Evolutionary conservation across 768 basidiomycete species (phyloP), one percentile per base, ranked within the genome.

Genomic region (Suillus sp.): DNA sequence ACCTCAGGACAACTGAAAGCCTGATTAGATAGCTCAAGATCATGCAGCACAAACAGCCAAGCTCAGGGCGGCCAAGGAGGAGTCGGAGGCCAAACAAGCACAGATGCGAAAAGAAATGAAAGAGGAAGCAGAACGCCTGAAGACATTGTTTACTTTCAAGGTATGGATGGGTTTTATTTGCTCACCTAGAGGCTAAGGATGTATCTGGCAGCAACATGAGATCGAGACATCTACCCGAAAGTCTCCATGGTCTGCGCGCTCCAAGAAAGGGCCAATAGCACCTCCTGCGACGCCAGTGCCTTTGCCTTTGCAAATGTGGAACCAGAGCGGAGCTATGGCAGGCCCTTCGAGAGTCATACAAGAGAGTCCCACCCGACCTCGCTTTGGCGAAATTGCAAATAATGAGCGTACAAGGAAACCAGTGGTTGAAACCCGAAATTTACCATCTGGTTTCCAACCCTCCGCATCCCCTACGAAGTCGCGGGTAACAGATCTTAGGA

Each of bases 121-220:
- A 67, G 85, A 83, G 62, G 89, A 92, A 68, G 80, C 87, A 65
- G 91, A 92, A 71, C 83, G 87, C 13, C 69, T 91, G 61, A 87
- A 83, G 68, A 90, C 90, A 1, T 85, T 90, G 62, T 83, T 84
- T 50, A 78, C 81, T 27, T 92, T 93, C 79, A 89, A 84, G 76
- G 91, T 89, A 75, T 59, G 79, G 53, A 66, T 27, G 63, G 11
- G 14, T 8, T 20, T 13, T 62, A 13, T 62, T n/a, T 59, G 42
- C 67, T 22, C 27, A 60, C 27, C 58, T 35, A 54, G 59, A 34
- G 42, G 57, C 48, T 74, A 58, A 70, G 64, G 35, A 45, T 48
- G 59, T 56, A 57, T 57, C 54, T 42, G 60, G 62, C 66, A 91
- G 90, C 87, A 87, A 81, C 88, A 87, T 67, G 89, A 90, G 71